Evolutionary conservation across 495 filamentous ascomycete species (phyloP).

Genomic region (Penicillium steckii): DNA sequence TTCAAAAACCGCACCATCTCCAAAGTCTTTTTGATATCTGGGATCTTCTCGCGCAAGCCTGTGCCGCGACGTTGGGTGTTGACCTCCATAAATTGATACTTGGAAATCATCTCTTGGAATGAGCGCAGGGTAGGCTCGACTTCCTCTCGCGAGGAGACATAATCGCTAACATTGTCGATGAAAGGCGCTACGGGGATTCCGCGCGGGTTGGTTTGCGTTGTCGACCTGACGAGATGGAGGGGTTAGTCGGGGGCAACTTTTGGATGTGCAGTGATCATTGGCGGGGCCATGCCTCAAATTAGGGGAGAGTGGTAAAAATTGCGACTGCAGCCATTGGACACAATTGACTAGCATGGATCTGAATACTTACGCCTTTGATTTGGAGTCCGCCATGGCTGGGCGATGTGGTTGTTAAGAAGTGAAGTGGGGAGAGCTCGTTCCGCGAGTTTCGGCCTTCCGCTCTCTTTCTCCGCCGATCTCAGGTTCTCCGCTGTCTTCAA

Average conservation of each 20-base stretch:
- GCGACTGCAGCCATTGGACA: not conserved
- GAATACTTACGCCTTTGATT: conserved; percentile 22
- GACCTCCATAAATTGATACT: conserved; percentile 99
- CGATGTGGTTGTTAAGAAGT: conserved; percentile 18
- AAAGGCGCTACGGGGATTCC: conserved; percentile 95
- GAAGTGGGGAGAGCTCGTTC: conserved; percentile 28
- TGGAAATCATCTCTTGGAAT: conserved; percentile 99
- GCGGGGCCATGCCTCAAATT: not conserved
- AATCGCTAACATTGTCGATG: conserved; percentile 94
- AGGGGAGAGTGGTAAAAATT: too few species aligned
- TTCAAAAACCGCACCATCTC: conserved; percentile 87
- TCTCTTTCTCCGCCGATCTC: conserved; percentile 11
- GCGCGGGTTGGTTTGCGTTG: conserved; percentile 72
- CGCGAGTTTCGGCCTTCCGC: conserved; percentile 17
- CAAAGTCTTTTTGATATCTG: conserved; percentile 95
- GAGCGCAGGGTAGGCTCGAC: conserved; percentile 86
- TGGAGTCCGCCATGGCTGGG: conserved; percentile 24
- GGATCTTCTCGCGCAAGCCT: conserved; percentile 90
- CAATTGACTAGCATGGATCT: conserved; percentile 1
- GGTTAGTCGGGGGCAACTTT: conserved; percentile 18
- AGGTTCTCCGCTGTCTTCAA: not conserved
- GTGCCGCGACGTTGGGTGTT: conserved; percentile 82
- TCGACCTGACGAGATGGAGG: conserved; percentile 23
- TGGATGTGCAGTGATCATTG: not conserved
- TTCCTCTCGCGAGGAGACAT: conserved; percentile 79